Percentiles rank a stretch among this genome's conserved stretches.
These are phyloP conservation scores for Comarum palustre DNA, from an alignment of 306 rosid genomes.

Conservation along the genomic window DNA sequence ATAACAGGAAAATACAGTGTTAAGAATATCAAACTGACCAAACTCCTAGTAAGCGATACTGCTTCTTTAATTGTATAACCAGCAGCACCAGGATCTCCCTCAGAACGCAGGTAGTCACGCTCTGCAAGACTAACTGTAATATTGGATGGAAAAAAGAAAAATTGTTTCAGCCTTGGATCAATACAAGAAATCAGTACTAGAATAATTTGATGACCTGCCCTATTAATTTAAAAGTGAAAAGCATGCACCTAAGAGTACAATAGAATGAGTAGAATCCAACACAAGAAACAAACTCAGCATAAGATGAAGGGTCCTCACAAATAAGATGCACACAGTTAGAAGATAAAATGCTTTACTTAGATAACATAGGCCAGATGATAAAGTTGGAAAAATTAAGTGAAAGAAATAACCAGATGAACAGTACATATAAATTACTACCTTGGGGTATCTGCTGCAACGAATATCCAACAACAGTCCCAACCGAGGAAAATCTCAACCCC, in stretches of 20 bases:
- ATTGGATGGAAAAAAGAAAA: not conserved
- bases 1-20: not conserved
- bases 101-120: conserved; percentile 83
- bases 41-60: conserved; percentile 74
- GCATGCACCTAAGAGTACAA: not conserved
- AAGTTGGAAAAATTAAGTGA: not conserved
- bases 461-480: conserved; percentile 57
- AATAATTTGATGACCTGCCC: not conserved
- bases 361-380: not conserved
- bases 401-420: conserved; percentile 13
- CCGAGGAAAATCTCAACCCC: conserved; percentile 68
- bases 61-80: conserved; percentile 97
- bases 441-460: conserved; percentile 27
- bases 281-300: not conserved
- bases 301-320: not conserved
- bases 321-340: not conserved
- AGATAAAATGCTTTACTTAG: not conserved
- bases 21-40: conserved; percentile 51
- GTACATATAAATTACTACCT: conserved; percentile 43
- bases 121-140: conserved; percentile 43
- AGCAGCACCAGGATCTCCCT: conserved; percentile 85
- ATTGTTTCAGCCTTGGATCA: not conserved
- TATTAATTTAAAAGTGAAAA: not conserved
- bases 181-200: not conserved
- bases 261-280: not conserved